Evolutionary conservation across 257 asterid species (phyloP), one percentile per base, ranked within the genome.

Genomic region (Henckelia pumila): DNA sequence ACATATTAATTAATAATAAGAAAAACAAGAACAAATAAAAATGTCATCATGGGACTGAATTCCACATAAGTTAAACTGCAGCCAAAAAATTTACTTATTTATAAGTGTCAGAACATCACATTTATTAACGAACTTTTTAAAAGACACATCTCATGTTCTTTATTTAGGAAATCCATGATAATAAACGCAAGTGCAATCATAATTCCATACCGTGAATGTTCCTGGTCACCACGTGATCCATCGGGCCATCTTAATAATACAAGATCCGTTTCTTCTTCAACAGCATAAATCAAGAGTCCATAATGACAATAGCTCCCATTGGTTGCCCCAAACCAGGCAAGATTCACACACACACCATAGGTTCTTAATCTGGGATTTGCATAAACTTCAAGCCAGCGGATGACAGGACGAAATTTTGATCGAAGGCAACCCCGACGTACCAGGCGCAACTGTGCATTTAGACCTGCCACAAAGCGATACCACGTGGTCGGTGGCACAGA

Each of bases 391-490:
- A 94, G 81, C 99, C 99, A 94, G 40, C 73, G 82, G 72, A 88
- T 84, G 67, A 88, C 88, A 29, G 90, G 85, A 32, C 91, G 88
- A 68, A 87, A 89, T 76, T 79, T 94, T n/a, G 80, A 69, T 56
- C 86, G 78, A 44, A 94, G 89, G 82, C 94, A 87, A 68, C 99
- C 99, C 68, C 82, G 85, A 58, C 95, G 88, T 60, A 83, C 96
- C 84, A 94, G 73, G 56, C 98, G 98, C 75, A 94, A 81, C 69
- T 94, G 96, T 20, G 96, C 96, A 79, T 94, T 94, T 84, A 94
- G 79, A 79, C 99, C 99, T 82, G 99, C 96, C 71, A 87, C 96
- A 71, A 94, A 85, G n/a, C 99, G 96, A 75, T 84, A 91, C 99
- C 99, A 94, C 33, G 89, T 85, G 67, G 98, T 89, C 21, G 99